phyloP scores from a whole-genome alignment of 176 grass and related monocot genomes.

The Triticum monococcum region DNA sequence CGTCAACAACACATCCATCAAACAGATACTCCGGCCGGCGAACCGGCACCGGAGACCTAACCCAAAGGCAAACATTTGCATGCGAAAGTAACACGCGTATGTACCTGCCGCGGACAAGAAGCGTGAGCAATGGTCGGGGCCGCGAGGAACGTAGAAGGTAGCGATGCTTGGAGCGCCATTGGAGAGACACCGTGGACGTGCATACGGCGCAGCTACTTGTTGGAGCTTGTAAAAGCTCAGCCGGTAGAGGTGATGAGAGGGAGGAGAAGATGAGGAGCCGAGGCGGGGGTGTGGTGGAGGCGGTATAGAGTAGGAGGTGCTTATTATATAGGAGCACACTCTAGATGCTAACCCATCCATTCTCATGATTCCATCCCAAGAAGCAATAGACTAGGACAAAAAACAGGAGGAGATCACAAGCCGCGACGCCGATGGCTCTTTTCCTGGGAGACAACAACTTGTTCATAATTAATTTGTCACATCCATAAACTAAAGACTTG shows the following conservation, averaged over 20 bases:
- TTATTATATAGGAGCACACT: conserved; percentile 8
- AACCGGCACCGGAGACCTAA: neutral
- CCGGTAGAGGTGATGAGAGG: neutral
- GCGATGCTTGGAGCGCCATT: conserved; percentile 32
- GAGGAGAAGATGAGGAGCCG: neutral
- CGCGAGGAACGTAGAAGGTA: conserved; percentile 45
- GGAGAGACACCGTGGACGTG: neutral
- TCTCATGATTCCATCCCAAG: too few relatives aligned
- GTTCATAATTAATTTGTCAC: neutral
- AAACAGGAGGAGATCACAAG: too few relatives aligned
- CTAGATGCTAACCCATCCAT: neutral
- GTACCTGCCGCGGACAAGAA: conserved; percentile 58
- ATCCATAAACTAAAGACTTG: too few relatives aligned
- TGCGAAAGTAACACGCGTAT: too few relatives aligned
- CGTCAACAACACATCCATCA: neutral
- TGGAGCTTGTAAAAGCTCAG: neutral
- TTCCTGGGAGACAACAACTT: rapidly evolving
- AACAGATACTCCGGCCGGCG: neutral
- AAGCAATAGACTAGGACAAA: too few relatives aligned
- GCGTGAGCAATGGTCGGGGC: conserved; percentile 2
- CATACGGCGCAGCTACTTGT: neutral
- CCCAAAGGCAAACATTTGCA: neutral
- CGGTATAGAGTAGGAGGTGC: neutral
- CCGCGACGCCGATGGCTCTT: too few relatives aligned
- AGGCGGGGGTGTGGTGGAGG: neutral